Evolutionary conservation across 345 rosid genomes (phyloP).

Genomic region (Hirschfeldia incana): DNA sequence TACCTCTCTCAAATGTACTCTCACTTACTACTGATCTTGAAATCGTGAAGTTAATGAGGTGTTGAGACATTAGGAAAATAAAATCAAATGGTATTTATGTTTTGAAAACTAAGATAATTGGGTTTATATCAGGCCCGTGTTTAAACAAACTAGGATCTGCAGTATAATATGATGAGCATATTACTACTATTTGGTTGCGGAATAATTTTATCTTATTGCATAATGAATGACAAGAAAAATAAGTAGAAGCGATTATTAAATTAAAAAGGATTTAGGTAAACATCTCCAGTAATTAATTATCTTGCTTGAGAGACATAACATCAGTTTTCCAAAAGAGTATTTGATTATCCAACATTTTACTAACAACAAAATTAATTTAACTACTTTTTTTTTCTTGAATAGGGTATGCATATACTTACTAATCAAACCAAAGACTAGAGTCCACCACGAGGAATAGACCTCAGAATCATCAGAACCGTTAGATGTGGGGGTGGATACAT

Average conservation of each 20-base stretch:
- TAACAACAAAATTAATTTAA: too few species aligned
- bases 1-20: not conserved
- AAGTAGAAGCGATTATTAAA: not conserved
- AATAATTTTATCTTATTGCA: too few species aligned
- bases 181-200: too few species aligned
- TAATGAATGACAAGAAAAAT: not conserved
- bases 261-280: not conserved
- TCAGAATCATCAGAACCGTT: not conserved
- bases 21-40: not conserved
- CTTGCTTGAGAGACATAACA: too few species aligned
- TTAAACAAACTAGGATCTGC: too few species aligned
- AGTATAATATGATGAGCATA: too few species aligned
- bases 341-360: not conserved
- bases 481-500: not conserved
- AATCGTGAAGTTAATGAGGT: not conserved
- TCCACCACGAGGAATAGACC: not conserved
- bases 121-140: too few species aligned
- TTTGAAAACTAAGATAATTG: too few species aligned
- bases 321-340: too few species aligned
- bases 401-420: not conserved
- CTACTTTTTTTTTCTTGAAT: too few species aligned
- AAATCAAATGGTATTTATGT: too few species aligned
- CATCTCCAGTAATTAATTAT: not conserved
- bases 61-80: not conserved
- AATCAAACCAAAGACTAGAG: not conserved